Evolutionary conservation across 2,329 filamentous ascomycete genomes (phyloP), one percentile per base, ranked within the genome.

Genomic region (Uncinocarpus reesii): DNA sequence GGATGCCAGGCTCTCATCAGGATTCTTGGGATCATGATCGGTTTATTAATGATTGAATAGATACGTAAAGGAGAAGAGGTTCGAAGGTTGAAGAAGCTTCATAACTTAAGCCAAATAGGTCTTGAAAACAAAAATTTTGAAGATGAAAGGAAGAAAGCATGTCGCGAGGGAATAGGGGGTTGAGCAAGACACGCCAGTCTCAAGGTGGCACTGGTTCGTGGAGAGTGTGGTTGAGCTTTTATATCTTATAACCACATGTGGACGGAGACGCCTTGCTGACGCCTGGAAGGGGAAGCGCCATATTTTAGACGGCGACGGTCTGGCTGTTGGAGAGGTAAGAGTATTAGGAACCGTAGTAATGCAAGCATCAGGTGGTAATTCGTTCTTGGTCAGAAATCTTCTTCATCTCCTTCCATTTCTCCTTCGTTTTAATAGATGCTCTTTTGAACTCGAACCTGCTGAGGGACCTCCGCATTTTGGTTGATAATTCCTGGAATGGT

Each of bases 401-500:
- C 32, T 23, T 20, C 18, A 47, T 38, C 44, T 47, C 32, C 32
- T 47, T 26, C 32, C 38, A n/a, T 47, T 47, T 47, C 18, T 40
- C 34, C 15, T 20, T 32, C 28, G 44, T 34, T 47, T 38, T 28
- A 28, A n/a, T n/a, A 16, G 44, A 47, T n/a, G 44, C 44, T 47
- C 44, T 40, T 38, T 47, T 47, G 44, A 47, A 7, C 36, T 48
- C 36, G 42, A 32, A 15, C 13, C 34, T n/a, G 16, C 42, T 34
- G 42, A 48, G 37, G 24, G 3, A 42, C n/a, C 13, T 26, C 24
- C 26, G 45, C 45, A 48, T 48, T 32, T 7, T 48, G 13, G 35
- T 18, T 42, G 45, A 48, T 48, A 42, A 34, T 2, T 42, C 11
- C 28, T 42, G 46, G 37, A 48, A 41, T 16, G 41, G 47, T 37